Evolutionary conservation across 164 flowering plant species (phyloP).

Genomic region (Stephania cephalantha): DNA sequence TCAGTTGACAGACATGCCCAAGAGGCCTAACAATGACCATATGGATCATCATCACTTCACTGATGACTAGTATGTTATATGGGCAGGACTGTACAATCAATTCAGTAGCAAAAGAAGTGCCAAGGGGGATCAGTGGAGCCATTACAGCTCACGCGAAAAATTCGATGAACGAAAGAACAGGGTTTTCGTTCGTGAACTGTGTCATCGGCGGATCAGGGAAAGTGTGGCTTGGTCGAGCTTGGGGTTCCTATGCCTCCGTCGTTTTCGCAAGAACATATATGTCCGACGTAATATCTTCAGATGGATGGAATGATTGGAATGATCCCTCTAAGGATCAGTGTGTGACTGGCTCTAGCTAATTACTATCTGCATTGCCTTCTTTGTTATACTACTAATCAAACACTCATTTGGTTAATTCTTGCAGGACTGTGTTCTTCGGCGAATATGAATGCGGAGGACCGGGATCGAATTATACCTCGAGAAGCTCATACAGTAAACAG

Average conservation of each 20-base stretch:
- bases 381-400: not conserved
- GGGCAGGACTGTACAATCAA: conserved; percentile 40
- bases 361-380: conserved; percentile 8
- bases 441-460: conserved; percentile 62
- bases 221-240: conserved; percentile 77
- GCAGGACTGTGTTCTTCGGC: conserved; percentile 70
- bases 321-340: conserved; percentile 45
- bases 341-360: conserved; percentile 17
- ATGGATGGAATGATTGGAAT: conserved; percentile 56
- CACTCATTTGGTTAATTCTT: not conserved
- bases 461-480: conserved; percentile 45
- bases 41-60: not conserved
- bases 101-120: conserved; percentile 32
- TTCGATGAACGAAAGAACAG: conserved; percentile 39
- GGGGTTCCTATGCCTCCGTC: conserved; percentile 66
- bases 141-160: conserved; percentile 71
- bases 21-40: not conserved
- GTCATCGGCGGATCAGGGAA: conserved; percentile 52
- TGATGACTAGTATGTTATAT: not conserved
- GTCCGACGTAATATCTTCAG: conserved; percentile 47
- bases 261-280: conserved; percentile 61
- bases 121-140: conserved; percentile 44
- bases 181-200: conserved; percentile 76
- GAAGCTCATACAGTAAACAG: conserved; percentile 53
- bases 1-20: not conserved